A percentile compares a stretch with the other conserved stretches of the same genome.
phyloP scores from a whole-genome alignment of 2,329 filamentous ascomycete genomes.

The Diaporthe aspalathi region DNA sequence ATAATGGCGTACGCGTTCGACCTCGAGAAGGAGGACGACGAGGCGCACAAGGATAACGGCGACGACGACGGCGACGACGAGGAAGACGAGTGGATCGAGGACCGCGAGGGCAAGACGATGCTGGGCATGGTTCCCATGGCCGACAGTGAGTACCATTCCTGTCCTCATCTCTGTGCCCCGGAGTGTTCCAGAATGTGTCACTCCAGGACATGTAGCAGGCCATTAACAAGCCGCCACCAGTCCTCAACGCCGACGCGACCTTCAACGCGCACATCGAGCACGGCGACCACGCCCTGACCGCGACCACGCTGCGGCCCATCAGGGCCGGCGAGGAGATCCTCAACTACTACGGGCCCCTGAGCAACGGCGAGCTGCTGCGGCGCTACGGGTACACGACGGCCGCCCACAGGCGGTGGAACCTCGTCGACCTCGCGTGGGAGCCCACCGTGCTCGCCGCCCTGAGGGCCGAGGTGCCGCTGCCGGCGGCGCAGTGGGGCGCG shows the following conservation, averaged over 20 bases:
- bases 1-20: constrained; percentile 97
- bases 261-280: constrained; percentile 77
- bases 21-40: constrained; percentile 64
- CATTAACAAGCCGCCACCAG: too few species aligned
- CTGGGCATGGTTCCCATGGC: constrained; percentile 94
- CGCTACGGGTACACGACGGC: constrained; percentile 89
- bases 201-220: too few species aligned
- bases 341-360: constrained; percentile 89
- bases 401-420: constrained; percentile 82
- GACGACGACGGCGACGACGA: constrained; percentile 70
- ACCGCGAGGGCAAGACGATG: constrained; percentile 65
- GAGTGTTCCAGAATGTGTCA: too few species aligned
- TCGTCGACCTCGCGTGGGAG: constrained; percentile 79
- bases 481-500: constrained; percentile 40
- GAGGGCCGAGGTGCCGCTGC: constrained; percentile 52
- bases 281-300: constrained; percentile 69
- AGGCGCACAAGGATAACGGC: constrained; percentile 58
- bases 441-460: constrained; percentile 62
- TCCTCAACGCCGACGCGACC: constrained; percentile 88
- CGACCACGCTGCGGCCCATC: constrained; percentile 78
- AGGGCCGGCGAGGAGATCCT: constrained; percentile 79
- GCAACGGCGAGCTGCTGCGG: constrained; percentile 83
- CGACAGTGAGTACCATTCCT: too few species aligned
- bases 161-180: too few species aligned
- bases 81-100: constrained; percentile 73